phyloP scores from a whole-genome alignment of 2,329 filamentous ascomycete species.

The Aspergillus sp. region DNA sequence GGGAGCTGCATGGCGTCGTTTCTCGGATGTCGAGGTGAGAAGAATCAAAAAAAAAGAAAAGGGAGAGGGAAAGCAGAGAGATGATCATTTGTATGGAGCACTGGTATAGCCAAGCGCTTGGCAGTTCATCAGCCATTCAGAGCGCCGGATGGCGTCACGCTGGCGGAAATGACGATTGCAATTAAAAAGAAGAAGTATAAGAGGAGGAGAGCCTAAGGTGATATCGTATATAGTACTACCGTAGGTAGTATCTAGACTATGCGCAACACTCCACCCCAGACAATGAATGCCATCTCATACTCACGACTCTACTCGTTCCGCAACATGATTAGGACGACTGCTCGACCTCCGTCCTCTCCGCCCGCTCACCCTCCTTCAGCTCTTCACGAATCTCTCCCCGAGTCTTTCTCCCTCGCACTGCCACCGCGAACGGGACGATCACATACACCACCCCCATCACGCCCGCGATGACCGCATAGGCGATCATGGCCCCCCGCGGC shows the following conservation, averaged over 20 bases:
- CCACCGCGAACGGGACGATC: conserved; percentile 10
- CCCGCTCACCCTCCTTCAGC: no score
- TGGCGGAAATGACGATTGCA: not conserved
- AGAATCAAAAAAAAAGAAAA: not conserved
- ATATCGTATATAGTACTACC: no score
- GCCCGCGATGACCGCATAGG: conserved; percentile 51
- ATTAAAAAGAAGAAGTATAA: no score
- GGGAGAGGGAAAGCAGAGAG: not conserved
- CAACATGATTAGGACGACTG: no score
- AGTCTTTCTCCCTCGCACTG: not conserved
- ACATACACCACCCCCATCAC: conserved; percentile 47
- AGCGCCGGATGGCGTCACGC: not conserved
- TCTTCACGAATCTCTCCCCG: no score
- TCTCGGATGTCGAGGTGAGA: no score
- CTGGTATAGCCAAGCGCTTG: not conserved
- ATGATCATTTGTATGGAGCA: not conserved
- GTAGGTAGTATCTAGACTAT: no score
- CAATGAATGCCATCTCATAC: no score
- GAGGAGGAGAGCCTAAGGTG: no score
- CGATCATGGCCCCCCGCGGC: conserved; percentile 40
- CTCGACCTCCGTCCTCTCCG: no score
- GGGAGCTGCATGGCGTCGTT: conserved; percentile 6
- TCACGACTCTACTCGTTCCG: no score
- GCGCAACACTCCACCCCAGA: no score
- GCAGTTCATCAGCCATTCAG: not conserved